A percentile compares a stretch with the other conserved stretches of the same genome.
Conservation (phyloP, 202 grass and related monocot genomes). For the Musa balbisiana region DNA sequence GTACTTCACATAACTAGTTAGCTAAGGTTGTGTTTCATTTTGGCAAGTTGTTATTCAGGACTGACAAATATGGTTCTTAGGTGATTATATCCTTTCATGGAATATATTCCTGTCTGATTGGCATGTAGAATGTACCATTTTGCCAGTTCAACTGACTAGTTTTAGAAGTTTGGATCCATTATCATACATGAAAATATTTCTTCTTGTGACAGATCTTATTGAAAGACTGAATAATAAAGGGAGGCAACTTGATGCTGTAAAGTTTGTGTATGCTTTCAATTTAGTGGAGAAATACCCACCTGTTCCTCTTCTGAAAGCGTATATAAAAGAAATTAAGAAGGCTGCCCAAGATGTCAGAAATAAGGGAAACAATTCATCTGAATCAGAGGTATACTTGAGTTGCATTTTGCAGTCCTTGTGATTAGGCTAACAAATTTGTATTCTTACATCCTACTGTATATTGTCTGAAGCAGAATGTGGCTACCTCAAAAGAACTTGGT, state of each 20-base stretch:
- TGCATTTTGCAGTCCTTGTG: neutral
- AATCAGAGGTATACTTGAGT: slow-evolving; percentile 8
- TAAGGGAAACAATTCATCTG: slow-evolving; percentile 12
- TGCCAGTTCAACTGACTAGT: neutral
- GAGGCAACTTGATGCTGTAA: slow-evolving; percentile 19
- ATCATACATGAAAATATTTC: neutral
- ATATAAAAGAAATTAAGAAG: slow-evolving; percentile 12
- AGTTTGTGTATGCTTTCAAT: slow-evolving; percentile 17
- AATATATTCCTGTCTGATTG: neutral
- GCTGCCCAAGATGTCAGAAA: slow-evolving; percentile 16
- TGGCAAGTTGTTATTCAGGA: too few species aligned
- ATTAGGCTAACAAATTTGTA: neutral
- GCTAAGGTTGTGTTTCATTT: too few species aligned
- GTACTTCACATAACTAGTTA: too few species aligned
- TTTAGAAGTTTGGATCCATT: neutral
- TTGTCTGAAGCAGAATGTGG: slow-evolving; percentile 19
- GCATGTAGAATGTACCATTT: neutral
- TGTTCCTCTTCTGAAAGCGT: slow-evolving; percentile 4
- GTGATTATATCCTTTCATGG: neutral
- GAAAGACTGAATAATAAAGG: slow-evolving; percentile 10
- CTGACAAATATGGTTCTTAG: too few species aligned
- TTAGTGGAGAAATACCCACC: slow-evolving; percentile 18
- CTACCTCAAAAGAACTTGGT: slow-evolving; percentile 9
- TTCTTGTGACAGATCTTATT: slow-evolving; percentile 19
- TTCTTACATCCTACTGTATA: neutral